These are phyloP conservation scores for Emericellopsis atlantica DNA, from an alignment of 2,329 filamentous ascomycete genomes.

Conservation along the genomic window DNA sequence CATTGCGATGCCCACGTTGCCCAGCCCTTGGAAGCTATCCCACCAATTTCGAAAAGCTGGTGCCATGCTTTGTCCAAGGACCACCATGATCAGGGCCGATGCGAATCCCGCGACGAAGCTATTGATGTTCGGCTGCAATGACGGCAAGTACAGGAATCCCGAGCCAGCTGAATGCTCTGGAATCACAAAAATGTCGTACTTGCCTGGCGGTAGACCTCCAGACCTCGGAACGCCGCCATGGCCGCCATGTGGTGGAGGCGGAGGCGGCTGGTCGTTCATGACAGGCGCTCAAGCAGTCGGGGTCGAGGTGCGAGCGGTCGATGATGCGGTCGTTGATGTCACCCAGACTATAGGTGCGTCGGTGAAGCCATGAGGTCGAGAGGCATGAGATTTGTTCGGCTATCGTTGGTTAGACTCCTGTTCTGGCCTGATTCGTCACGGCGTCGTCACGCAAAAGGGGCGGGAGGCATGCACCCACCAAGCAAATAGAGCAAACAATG, in stretches of 20 bases:
- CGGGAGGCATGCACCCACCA: too few species aligned
- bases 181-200: constrained; percentile 96
- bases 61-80: constrained; percentile 59
- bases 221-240: constrained; percentile 69
- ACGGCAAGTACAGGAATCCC: constrained; percentile 91
- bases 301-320: neutral
- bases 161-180: constrained; percentile 80
- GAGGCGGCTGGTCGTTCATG: constrained; percentile 53
- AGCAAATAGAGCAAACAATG: too few species aligned
- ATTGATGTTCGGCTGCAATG: constrained; percentile 71
- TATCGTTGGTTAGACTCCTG: too few species aligned
- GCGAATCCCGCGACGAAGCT: constrained; percentile 84
- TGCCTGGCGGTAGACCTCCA: constrained; percentile 65
- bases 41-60: constrained; percentile 68
- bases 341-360: neutral
- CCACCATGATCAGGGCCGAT: constrained; percentile 59
- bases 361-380: neutral
- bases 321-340: neutral
- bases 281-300: neutral
- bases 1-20: constrained; percentile 60
- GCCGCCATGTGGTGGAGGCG: constrained; percentile 75
- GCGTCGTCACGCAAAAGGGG: too few species aligned
- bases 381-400: neutral
- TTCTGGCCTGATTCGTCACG: too few species aligned
- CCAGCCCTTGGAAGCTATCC: constrained; percentile 54